Conservation (phyloP, 1,139 yeast species). For the Magnusiomyces clavatus region DNA sequence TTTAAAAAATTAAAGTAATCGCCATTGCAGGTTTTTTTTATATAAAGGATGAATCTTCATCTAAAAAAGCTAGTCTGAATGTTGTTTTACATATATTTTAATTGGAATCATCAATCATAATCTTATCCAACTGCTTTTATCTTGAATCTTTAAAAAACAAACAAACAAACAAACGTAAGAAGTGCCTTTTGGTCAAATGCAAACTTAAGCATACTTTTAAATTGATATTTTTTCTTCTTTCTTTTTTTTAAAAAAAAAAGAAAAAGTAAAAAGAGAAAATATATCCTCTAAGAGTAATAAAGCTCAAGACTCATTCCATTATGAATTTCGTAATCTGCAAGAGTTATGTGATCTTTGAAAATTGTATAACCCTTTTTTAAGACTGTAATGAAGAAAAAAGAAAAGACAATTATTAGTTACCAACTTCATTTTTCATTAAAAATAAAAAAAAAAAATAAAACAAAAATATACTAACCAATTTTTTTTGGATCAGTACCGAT, state of each 20-base stretch:
- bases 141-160: no score
- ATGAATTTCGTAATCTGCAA: conserved; percentile 90
- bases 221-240: no score
- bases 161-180: no score
- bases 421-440: neutral
- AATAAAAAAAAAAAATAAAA: conserved; percentile 14
- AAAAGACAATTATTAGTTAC: neutral
- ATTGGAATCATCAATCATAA: no score
- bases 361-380: conserved; percentile 48
- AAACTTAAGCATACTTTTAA: no score
- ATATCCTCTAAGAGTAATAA: conserved; percentile 32
- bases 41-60: no score
- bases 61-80: no score
- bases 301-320: conserved; percentile 83
- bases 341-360: conserved; percentile 78
- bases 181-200: no score
- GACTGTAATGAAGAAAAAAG: conserved; percentile 16
- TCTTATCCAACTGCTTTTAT: no score
- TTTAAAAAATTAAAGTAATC: no score
- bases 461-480: conserved; percentile 37
- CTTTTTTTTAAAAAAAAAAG: neutral
- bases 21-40: no score
- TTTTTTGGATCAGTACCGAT: conserved; percentile 69
- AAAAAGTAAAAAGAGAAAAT: neutral
- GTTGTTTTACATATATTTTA: no score